Evolutionary conservation across 2,329 filamentous ascomycete species (phyloP).

Genomic region (Colletotrichum somersetense): DNA sequence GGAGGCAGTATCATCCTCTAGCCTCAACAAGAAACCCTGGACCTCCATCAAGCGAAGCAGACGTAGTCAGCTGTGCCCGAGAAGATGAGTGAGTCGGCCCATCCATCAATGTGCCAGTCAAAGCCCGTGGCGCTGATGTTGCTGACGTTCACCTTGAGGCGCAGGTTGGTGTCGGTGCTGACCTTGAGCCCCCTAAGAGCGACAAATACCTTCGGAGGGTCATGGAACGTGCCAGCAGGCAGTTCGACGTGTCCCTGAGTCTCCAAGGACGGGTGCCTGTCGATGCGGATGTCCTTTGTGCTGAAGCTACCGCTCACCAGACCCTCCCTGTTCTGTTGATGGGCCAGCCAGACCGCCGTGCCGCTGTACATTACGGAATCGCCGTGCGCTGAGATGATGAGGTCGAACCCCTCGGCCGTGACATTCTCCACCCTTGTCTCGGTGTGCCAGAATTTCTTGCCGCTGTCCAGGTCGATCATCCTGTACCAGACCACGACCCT

Average conservation of each 20-base stretch:
- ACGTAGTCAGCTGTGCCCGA: conserved; percentile 14
- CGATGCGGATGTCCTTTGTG: background rate
- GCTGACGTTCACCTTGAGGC: conserved; percentile 17
- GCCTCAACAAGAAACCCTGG: background rate
- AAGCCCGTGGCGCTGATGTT: conserved; percentile 12
- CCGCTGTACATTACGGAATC: background rate
- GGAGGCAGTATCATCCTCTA: background rate
- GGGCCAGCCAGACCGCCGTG: background rate
- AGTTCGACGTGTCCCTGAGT: background rate
- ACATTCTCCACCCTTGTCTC: background rate
- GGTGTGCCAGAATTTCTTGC: background rate
- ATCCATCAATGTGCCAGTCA: conserved; percentile 21
- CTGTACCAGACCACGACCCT: background rate
- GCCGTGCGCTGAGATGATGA: background rate
- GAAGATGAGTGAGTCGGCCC: conserved; percentile 20
- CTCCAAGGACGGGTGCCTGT: background rate
- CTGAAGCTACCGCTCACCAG: background rate
- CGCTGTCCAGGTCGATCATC: background rate
- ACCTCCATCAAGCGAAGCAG: background rate
- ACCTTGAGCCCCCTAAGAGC: conserved; percentile 1
- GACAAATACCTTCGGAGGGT: background rate
- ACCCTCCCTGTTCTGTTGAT: background rate
- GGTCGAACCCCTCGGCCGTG: background rate
- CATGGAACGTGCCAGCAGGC: background rate
- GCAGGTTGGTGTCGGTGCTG: conserved; percentile 6